Evolutionary conservation across 257 asterid species (phyloP).

Genomic region (Linderniella brevidens): DNA sequence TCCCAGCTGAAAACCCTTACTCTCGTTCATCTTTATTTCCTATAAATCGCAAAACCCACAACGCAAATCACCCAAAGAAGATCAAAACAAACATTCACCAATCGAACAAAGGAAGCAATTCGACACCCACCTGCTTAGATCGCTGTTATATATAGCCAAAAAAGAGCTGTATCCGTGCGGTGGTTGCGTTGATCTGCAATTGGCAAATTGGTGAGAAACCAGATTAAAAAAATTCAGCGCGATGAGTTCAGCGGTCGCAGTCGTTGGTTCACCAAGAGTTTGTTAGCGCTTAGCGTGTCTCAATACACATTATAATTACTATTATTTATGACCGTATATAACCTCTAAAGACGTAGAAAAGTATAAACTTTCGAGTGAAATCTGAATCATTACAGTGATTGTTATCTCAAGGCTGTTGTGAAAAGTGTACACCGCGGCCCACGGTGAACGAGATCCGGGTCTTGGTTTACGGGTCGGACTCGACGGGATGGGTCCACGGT

Average conservation of each 20-base stretch:
- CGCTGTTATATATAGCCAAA: too few species aligned
- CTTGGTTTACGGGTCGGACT: too few species aligned
- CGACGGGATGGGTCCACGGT: too few species aligned
- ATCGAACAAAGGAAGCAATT: background rate
- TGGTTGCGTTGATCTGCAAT: conserved; percentile 15
- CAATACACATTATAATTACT: conserved; percentile 7
- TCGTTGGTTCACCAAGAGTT: conserved; percentile 19
- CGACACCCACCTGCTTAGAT: background rate
- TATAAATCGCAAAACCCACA: conserved; percentile 3
- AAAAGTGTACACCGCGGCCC: too few species aligned
- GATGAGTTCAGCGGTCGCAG: conserved; percentile 15
- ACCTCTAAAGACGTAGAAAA: too few species aligned
- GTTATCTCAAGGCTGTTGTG: too few species aligned
- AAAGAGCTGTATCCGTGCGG: background rate
- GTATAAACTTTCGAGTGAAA: too few species aligned
- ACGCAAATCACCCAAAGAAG: conserved; percentile 8
- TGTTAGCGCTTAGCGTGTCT: conserved; percentile 9
- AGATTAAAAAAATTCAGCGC: conserved; percentile 12
- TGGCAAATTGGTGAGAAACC: conserved; percentile 4
- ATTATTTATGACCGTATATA: too few species aligned
- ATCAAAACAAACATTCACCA: background rate
- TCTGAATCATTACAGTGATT: too few species aligned
- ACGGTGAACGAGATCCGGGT: too few species aligned
- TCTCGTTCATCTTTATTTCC: conserved; percentile 38
- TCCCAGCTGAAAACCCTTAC: conserved; percentile 51